A percentile compares a stretch with the other conserved stretches of the same genome.
Conservation (phyloP, 371 early-diverging fungal genomes). For the Lichtheimia ramosa region DNA sequence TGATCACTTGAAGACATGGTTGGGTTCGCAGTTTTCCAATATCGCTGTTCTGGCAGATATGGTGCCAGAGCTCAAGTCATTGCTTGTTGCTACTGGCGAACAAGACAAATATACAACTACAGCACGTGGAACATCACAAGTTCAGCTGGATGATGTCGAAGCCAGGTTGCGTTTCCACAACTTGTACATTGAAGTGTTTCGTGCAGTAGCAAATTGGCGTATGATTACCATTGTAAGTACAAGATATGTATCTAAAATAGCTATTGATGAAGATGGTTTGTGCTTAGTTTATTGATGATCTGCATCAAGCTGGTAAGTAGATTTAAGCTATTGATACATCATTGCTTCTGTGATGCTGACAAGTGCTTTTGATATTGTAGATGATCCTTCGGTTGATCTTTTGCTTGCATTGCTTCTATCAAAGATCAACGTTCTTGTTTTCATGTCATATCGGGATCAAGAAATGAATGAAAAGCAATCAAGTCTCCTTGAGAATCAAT, state of each 20-base stretch:
- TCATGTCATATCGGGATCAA: conserved; percentile 41
- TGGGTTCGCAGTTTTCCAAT: conserved; percentile 39
- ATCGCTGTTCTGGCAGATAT: conserved; percentile 30
- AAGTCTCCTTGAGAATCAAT: conserved; percentile 19
- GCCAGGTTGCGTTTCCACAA: conserved; percentile 39
- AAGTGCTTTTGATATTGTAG: conserved; percentile 3
- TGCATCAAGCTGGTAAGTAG: conserved; percentile 38
- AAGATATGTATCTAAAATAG: too few species aligned
- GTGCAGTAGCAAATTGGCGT: conserved; percentile 38
- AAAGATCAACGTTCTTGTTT: conserved; percentile 29
- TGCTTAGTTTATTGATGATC: conserved; percentile 46
- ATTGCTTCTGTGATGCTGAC: too few species aligned
- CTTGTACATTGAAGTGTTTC: conserved; percentile 41
- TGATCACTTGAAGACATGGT: conserved; percentile 27
- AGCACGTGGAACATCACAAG: too few species aligned
- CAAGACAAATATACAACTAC: too few species aligned
- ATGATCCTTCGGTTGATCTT: conserved; percentile 43
- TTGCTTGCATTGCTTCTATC: conserved; percentile 34
- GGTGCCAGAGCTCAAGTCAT: conserved; percentile 39
- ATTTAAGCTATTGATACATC: not conserved
- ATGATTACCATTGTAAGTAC: conserved; percentile 26
- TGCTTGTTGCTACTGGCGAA: conserved; percentile 6
- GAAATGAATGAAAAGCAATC: conserved; percentile 15
- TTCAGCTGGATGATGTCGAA: conserved; percentile 32
- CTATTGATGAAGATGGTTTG: too few species aligned